A percentile compares a stretch with the other conserved stretches of the same genome.
Evolutionary conservation across 2,329 filamentous ascomycete species (phyloP).

Genomic region (Nannizziopsis arthrosporioides): DNA sequence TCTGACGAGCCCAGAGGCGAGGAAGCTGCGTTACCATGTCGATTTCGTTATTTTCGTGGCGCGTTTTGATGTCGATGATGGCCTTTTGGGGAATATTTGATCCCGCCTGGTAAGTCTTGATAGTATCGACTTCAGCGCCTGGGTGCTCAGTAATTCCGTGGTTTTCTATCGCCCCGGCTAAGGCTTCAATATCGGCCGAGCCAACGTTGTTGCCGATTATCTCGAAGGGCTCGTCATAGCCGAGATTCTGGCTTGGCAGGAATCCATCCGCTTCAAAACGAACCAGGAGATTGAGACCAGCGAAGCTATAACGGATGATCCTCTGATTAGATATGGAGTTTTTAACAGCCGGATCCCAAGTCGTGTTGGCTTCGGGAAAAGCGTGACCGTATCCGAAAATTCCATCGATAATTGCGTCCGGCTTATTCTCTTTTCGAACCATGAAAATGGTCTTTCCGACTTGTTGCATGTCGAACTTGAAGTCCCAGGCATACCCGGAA

Average conservation of each 20-base stretch:
- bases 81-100: slow-evolving; percentile 30
- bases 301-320: slow-evolving; percentile 48
- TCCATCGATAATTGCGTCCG: slow-evolving; percentile 44
- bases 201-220: background rate
- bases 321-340: slow-evolving; percentile 52
- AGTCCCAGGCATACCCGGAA: background rate
- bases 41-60: slow-evolving; percentile 28
- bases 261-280: slow-evolving; percentile 52
- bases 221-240: background rate
- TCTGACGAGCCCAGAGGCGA: slow-evolving; percentile 42
- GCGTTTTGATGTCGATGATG: slow-evolving; percentile 45
- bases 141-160: background rate
- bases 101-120: slow-evolving; percentile 8
- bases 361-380: slow-evolving; percentile 56
- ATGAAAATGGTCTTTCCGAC: slow-evolving; percentile 51
- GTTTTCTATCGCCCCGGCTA: background rate
- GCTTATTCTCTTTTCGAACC: slow-evolving; percentile 49
- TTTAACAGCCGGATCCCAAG: slow-evolving; percentile 45
- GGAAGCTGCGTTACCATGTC: slow-evolving; percentile 33
- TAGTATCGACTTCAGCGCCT: background rate
- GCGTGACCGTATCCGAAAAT: slow-evolving; percentile 53
- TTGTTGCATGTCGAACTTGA: slow-evolving; percentile 35
- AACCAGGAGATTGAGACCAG: slow-evolving; percentile 40
- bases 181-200: background rate
- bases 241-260: slow-evolving; percentile 26